A percentile compares a stretch with the other conserved stretches of the same genome.
These are phyloP conservation scores for Pleurostoma richardsiae DNA, from an alignment of 2,329 filamentous ascomycete species.

Conservation along the genomic window DNA sequence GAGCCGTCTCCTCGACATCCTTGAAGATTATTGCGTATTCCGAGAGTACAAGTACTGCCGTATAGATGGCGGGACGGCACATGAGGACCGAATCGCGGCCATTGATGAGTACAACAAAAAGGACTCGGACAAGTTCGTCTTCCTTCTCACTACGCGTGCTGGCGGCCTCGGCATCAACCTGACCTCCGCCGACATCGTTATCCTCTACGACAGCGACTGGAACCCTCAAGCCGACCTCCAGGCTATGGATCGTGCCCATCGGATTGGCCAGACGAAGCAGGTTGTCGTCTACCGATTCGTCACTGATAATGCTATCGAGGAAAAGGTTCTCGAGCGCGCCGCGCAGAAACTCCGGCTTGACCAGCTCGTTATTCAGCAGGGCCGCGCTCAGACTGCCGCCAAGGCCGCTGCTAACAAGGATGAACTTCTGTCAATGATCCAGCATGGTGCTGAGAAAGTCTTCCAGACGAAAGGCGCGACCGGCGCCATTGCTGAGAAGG, in stretches of 20 bases:
- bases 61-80: slow-evolving; percentile 93
- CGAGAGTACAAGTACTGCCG: slow-evolving; percentile 92
- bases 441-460: slow-evolving; percentile 94
- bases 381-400: slow-evolving; percentile 81
- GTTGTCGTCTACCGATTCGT: slow-evolving; percentile 95
- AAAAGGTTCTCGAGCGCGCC: slow-evolving; percentile 94
- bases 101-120: slow-evolving; percentile 99
- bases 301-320: slow-evolving; percentile 96
- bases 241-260: slow-evolving; percentile 97
- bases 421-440: slow-evolving; percentile 95
- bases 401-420: slow-evolving; percentile 95
- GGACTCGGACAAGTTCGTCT: slow-evolving; percentile 92
- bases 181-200: slow-evolving; percentile 89
- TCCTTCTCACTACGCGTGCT: slow-evolving; percentile 89
- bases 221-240: slow-evolving; percentile 97
- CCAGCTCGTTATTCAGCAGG: slow-evolving; percentile 96
- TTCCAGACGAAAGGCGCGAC: slow-evolving; percentile 70
- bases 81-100: slow-evolving; percentile 94
- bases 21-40: slow-evolving; percentile 98
- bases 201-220: slow-evolving; percentile 98
- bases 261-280: slow-evolving; percentile 98
- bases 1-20: slow-evolving; percentile 92
- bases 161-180: slow-evolving; percentile 96
- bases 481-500: slow-evolving; percentile 54
- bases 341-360: slow-evolving; percentile 95